Percentiles rank a stretch among this genome's conserved stretches.
These are phyloP conservation scores for Blastobotrys arbuscula DNA, from an alignment of 1,139 yeast species.

Conservation along the genomic window DNA sequence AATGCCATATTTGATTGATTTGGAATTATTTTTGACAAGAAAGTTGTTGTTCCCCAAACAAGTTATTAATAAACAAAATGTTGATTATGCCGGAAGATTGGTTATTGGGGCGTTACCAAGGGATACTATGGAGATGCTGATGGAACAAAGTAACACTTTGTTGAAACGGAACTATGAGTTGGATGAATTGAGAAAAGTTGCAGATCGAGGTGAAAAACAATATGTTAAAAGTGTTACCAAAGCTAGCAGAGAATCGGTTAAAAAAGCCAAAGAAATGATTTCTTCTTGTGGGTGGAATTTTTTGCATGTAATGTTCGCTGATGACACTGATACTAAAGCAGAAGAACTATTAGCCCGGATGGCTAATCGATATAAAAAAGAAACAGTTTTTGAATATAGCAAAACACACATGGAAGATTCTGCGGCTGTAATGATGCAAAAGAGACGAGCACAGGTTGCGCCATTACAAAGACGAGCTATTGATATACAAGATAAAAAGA, in stretches of 20 bases:
- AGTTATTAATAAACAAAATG: conserved; percentile 31
- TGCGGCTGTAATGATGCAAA: conserved; percentile 78
- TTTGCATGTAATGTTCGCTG: conserved; percentile 71
- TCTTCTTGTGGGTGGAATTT: conserved; percentile 74
- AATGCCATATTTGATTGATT: conserved; percentile 81
- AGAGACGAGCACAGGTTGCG: conserved; percentile 80
- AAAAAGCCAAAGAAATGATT: conserved; percentile 75
- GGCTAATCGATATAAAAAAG: conserved; percentile 56
- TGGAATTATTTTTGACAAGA: conserved; percentile 84
- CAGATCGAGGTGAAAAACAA: conserved; percentile 80
- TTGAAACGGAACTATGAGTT: conserved; percentile 67
- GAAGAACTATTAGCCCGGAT: conserved; percentile 65
- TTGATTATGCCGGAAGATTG: conserved; percentile 69
- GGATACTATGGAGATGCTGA: conserved; percentile 57
- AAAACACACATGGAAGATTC: conserved; percentile 44
- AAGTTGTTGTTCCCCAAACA: conserved; percentile 48
- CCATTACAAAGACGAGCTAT: conserved; percentile 76
- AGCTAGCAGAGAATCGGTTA: conserved; percentile 80
- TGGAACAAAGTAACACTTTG: conserved; percentile 65
- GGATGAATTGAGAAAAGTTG: conserved; percentile 57
- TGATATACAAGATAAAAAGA: conserved; percentile 52
- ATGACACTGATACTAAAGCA: conserved; percentile 59
- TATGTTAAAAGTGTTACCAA: conserved; percentile 80
- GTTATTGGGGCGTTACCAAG: conserved; percentile 84
- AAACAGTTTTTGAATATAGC: conserved; percentile 86